Evolutionary conservation across 305 asterid genomes (phyloP), one percentile per base, ranked within the genome.

Genomic region (Andrographis paniculata): DNA sequence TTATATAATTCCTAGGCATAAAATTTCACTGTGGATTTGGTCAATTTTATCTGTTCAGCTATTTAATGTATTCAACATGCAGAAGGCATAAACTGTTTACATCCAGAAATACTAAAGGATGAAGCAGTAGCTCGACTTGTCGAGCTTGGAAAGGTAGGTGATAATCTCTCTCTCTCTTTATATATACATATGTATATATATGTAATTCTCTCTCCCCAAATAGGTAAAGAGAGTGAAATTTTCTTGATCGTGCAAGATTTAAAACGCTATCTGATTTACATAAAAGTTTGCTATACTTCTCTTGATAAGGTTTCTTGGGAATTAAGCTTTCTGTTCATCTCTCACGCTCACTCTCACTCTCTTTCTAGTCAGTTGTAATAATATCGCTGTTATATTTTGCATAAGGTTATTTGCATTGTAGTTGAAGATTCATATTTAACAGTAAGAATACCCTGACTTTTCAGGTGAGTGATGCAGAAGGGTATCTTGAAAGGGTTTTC

Each of bases 381-480:
- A 37, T 51, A 48, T 14, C 30, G 42, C 6, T 23, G 14, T n/a
- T 17, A 23, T 37, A 22, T 7, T 17, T 6, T 48, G 8, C 40
- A 16, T 2, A 43, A 16, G 3, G 28, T 33, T 45, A 14, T 13
- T 55, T 7, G 4, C 19, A n/a, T 11, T 2, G 1, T 52, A 17
- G 2, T 18, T 64, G 30, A 19, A 16, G 18, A 17, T 31, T 27
- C 47, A 42, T 20, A 67, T 55, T 11, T 28, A 33, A 3, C 18
- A 39, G 11, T 24, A 14, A 20, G 45, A 15, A 51, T 33, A 14
- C 14, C 16, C 50, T 52, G 42, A 53, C 43, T 22, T 48, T 63
- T 62, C 83, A 86, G 99, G 88, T 86, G 68, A 91, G 99, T 65
- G 99, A 91, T 66, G 84, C 96, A 13, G 76, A 68, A 45, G 70